Evolutionary conservation across 495 filamentous ascomycete genomes (phyloP).

Genomic region (Penicillium roqueforti): DNA sequence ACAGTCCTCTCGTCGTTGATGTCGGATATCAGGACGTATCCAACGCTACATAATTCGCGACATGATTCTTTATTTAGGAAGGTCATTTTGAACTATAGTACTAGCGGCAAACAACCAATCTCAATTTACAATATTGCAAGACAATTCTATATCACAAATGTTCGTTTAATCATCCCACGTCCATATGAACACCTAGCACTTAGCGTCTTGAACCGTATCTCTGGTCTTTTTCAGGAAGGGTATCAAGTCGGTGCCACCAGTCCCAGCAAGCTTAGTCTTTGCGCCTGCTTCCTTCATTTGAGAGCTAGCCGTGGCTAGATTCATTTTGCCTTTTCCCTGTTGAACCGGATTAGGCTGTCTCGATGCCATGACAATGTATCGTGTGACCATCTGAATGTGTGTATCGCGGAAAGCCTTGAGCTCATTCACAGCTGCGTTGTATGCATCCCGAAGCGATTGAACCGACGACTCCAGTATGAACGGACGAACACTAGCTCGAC

Average conservation of each 20-base stretch:
- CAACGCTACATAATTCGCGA: background rate
- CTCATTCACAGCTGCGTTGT: constrained; percentile 80
- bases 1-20: background rate
- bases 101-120: background rate
- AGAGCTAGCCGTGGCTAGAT: constrained; percentile 31
- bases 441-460: constrained; percentile 69
- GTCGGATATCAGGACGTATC: background rate
- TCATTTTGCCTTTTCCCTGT: constrained; percentile 15
- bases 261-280: constrained; percentile 59
- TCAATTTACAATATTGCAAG: background rate
- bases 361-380: constrained; percentile 75
- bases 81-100: background rate
- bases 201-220: constrained; percentile 63
- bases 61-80: background rate
- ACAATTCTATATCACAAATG: background rate
- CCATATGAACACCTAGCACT: constrained; percentile 15
- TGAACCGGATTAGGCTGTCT: constrained; percentile 14
- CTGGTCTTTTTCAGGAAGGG: constrained; percentile 88
- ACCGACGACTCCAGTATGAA: constrained; percentile 62
- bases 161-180: constrained; percentile 1
- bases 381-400: constrained; percentile 88
- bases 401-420: constrained; percentile 79
- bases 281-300: constrained; percentile 20
- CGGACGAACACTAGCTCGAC: constrained; percentile 74
- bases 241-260: constrained; percentile 85